Evolutionary conservation across 1,284 basidiomycete species (phyloP), one percentile per base, ranked within the genome.

Genomic region (Ganoderma resinaceum): DNA sequence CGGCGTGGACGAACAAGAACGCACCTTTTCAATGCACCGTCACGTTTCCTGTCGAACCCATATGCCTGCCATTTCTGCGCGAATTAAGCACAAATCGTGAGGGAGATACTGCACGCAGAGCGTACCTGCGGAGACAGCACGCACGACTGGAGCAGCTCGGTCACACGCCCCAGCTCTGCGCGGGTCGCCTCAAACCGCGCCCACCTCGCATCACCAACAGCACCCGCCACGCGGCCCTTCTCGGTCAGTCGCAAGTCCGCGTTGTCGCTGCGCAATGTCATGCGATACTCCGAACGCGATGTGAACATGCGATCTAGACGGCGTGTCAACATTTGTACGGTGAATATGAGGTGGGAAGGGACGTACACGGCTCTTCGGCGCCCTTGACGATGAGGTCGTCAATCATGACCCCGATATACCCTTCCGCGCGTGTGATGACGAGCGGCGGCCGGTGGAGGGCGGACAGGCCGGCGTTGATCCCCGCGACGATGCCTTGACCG

Each of bases 381-480:
- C 95, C 95, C 76, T 95, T 94, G 55, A 92, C 88, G 26, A 94
- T 91, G 38, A 97, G 84, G 77, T 97, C 95, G 78, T 97, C 95
- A 52, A 97, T 91, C 90, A 97, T 92, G 2, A 97, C 95, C 0
- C 95, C 95, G 6, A 92, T 85, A 75, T 91, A 96, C 1, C 92
- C 93, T 72, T 96, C 93, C 7, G 94, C 93, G 29, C 95, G 88
- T 3, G 89, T 89, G n/a, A 97, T 77, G 2, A 89, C 75, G 29
- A 97, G 79, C 0, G 91, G 87, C 0, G 86, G 81, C 43, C 81
- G 82, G 2, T 82, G 79, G 4, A 84, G 81, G 1, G 92, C 90
- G 5, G 88, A 82, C 3, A 96, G 84, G 0, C 94, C 95, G 0
- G 95, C 95, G 70, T 97, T 97, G 66, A 95, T 90, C 1, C 95